Percentiles rank a stretch among this genome's conserved stretches.
phyloP scores from a whole-genome alignment of 2,329 filamentous ascomycete species.

The Leptodontidium sp. region DNA sequence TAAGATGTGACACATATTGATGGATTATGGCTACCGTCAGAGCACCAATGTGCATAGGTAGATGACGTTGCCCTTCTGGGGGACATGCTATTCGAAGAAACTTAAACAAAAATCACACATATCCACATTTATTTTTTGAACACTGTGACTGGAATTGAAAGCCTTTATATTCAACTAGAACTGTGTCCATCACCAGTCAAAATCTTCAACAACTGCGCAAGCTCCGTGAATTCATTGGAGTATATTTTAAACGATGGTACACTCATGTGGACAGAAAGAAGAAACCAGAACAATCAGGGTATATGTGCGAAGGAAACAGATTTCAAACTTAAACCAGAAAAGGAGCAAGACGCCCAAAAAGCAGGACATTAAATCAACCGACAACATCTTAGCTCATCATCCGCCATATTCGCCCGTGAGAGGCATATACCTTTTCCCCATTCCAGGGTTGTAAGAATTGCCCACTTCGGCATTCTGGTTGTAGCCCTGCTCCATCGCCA shows the following conservation, averaged over 20 bases:
- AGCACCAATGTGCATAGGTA: not conserved
- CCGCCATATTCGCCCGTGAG: not conserved
- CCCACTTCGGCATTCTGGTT: slow-evolving; percentile 6
- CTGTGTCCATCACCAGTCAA: too few species aligned
- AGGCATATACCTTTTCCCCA: slow-evolving; percentile 23
- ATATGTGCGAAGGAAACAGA: not conserved
- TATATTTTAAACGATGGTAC: too few species aligned
- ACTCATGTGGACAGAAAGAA: too few species aligned
- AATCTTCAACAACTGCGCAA: too few species aligned
- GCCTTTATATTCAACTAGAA: too few species aligned
- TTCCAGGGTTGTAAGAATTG: not conserved
- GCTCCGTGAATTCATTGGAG: too few species aligned
- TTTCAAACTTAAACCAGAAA: not conserved
- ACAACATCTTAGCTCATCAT: not conserved
- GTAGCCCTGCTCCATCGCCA: slow-evolving; percentile 12
- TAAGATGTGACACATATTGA: not conserved
- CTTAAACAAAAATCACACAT: not conserved
- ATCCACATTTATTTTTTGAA: too few species aligned
- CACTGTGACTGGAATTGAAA: too few species aligned
- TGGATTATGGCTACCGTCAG: not conserved
- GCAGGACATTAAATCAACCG: not conserved
- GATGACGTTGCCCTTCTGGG: not conserved
- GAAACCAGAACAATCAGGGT: too few species aligned
- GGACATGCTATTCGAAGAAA: not conserved
- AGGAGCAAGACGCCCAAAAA: not conserved